Evolutionary conservation across 306 rosid species (phyloP).

Genomic region (Acacia acuminata): DNA sequence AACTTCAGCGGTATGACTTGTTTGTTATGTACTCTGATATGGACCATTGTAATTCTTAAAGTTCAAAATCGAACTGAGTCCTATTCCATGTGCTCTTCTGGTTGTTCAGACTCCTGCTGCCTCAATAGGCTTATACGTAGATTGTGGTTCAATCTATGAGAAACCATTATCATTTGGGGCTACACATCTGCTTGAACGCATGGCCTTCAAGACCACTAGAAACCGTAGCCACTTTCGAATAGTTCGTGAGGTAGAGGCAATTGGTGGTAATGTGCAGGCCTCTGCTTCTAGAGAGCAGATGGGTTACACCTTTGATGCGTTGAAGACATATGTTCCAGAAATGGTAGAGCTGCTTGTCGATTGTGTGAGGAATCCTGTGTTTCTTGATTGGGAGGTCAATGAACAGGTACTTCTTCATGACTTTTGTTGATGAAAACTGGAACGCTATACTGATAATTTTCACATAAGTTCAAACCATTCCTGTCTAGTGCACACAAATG

Average conservation of each 20-base stretch:
- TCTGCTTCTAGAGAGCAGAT: conserved; percentile 94
- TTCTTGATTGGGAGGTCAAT: conserved; percentile 94
- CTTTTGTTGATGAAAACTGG: conserved; percentile 8
- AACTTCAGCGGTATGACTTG: conserved; percentile 54
- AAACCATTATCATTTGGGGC: conserved; percentile 72
- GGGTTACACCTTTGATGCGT: conserved; percentile 85
- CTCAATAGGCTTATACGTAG: conserved; percentile 76
- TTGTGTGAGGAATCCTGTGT: conserved; percentile 73
- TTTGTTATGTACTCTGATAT: conserved; percentile 5
- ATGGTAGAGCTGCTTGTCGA: conserved; percentile 94
- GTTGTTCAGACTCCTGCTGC: conserved; percentile 72
- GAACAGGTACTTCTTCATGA: conserved; percentile 65
- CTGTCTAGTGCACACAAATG: conserved; percentile 21
- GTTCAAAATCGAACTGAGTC: not conserved
- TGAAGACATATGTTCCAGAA: conserved; percentile 86
- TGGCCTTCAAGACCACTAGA: conserved; percentile 90
- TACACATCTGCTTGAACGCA: conserved; percentile 77
- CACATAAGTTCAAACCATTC: not conserved
- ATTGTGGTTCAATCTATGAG: conserved; percentile 86
- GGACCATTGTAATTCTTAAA: not conserved
- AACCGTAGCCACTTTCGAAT: conserved; percentile 85
- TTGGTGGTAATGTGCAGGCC: conserved; percentile 87
- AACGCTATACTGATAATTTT: conserved; percentile 6
- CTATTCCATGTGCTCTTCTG: conserved; percentile 21
- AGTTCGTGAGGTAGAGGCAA: conserved; percentile 91